Evolutionary conservation across 371 early-diverging fungal genomes (phyloP), one percentile per base, ranked within the genome.

Genomic region (Basidiobolus heterosporus): DNA sequence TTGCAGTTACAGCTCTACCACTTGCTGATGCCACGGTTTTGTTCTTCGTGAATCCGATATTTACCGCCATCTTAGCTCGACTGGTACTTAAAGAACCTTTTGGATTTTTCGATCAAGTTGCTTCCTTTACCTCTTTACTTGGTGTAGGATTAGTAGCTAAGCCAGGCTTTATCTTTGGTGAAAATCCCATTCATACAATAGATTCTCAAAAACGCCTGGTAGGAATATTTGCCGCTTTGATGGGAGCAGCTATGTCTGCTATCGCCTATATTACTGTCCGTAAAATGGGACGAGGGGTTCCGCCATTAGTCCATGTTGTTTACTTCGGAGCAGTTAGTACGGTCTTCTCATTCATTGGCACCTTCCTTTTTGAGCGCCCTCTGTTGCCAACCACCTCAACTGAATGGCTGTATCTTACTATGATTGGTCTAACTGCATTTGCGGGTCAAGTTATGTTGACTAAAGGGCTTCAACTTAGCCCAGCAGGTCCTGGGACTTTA

Each of bases 21-120:
- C 53, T 87, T 43, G 74, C 75, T 1, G 87, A 87, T 50, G 82
- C 83, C 13, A 83, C 81, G 1, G 80, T 80, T 6, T 53, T 85
- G 7, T 85, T 85, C 57, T 88, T 85, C 54, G 70, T 80, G 14
- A 77, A 77, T 1, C 86, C 88, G 3, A 69, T 75, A 5, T 78
- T 85, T 47, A 85, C 84, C 1, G 74, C 82, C 8, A 58, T 85
- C 18, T 48, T 82, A n/a, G 79, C 78, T 3, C 50, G 65, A 18
- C 22, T 77, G 30, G 57, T 70, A n/a, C 62, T 85, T 6, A 62
- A 68, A 21, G 88, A 88, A 52, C 64, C 75, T 0, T 79, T 79
- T 44, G 76, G 70, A 0, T 36, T 47, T 2, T 62, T 77, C 38
- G 84, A 88, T 48, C 59, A 62, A 0, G 18, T 67, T 0, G 70